Base-by-base conservation (phyloP, 371 early-diverging fungal genomes). In the Mucor plumbeus region DNA sequence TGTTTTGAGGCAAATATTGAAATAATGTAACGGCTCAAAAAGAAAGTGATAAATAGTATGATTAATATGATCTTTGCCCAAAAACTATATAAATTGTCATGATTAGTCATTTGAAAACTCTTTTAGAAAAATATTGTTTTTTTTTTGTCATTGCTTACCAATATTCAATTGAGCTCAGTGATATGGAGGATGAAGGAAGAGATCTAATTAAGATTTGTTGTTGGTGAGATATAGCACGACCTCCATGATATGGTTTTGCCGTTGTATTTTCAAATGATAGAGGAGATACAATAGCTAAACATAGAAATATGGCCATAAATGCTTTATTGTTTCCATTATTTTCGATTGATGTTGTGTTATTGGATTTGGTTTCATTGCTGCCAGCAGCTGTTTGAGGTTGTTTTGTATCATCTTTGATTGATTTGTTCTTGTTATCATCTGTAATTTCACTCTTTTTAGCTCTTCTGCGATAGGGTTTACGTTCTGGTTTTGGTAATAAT, bases 381-480 rank as follows among this genome's bases (percentile, higher is more conserved):
- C 53, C 53, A 53, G 26, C 53, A 53, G 56, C 19, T 17, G 7
- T 56, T 33, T 56, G 36, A 8, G 33, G 36, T n/a, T 56, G 35
- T 35, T 56, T 7, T 1, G 34, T 15, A n/a, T 7, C 26, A 26
- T 13, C 4, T 26, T 11, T 5, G 11, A 14, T 53, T 53, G 53
- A 21, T 21, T 21, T 53, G 0, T 26, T 13, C 21, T 36, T 14
- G 17, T 7, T 26, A 26, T 54, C 7, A 44, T 8, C 7, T 4
- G 10, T 15, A 14, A 26, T 31, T 33, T 8, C n/a, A 8, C 9
- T 7, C 44, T 64, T 64, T 33, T 61, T 67, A 11, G 61, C 36
- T 34, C 64, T 60, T 47, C 73, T 70, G 13, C 70, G 70, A 48
- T 75, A 70, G 5, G 76, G 76, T 53, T 65, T 69, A 59, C 73